Evolutionary conservation across 2,329 filamentous ascomycete species (phyloP).

Genomic region (Acephala macrosclerotiorum): DNA sequence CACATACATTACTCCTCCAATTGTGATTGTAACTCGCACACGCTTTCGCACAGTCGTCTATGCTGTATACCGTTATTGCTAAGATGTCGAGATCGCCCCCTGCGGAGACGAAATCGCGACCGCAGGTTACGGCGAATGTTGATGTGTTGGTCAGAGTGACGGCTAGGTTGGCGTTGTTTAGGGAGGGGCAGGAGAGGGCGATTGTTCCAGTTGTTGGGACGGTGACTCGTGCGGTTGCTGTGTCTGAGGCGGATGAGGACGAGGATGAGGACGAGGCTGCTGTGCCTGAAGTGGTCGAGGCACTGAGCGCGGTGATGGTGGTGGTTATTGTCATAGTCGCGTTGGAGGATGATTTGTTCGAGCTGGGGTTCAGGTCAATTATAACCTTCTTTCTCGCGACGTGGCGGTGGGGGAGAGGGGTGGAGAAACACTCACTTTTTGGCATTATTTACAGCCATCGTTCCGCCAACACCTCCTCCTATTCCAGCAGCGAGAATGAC

Average conservation of each 20-base stretch:
- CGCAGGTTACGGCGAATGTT: conserved; percentile 24
- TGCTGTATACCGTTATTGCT: conserved; percentile 22
- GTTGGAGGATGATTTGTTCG: neutral
- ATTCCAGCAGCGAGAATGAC: conserved; percentile 28
- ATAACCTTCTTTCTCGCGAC: neutral
- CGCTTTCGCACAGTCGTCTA: conserved; percentile 24
- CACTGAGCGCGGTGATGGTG: conserved; percentile 2
- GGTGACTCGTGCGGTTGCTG: neutral
- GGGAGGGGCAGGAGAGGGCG: conserved; percentile 22
- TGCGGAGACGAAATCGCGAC: conserved; percentile 15
- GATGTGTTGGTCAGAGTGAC: conserved; percentile 14
- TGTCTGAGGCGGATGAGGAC: neutral
- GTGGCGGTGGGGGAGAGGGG: no score
- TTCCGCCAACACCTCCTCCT: conserved; percentile 28
- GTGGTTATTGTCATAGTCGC: neutral
- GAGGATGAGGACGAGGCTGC: neutral
- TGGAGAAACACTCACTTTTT: conserved; percentile 22
- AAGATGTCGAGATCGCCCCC: conserved; percentile 20
- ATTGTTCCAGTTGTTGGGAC: neutral
- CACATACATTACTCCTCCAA: conserved; percentile 12
- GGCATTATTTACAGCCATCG: conserved; percentile 30
- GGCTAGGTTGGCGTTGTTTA: conserved; percentile 4
- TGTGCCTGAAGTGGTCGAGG: conserved; percentile 3
- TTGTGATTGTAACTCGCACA: conserved; percentile 30
- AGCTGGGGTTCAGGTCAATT: neutral